A percentile compares a stretch with the other conserved stretches of the same genome.
Evolutionary conservation across 306 rosid genomes (phyloP).

Genomic region (Ziziphus jujuba): DNA sequence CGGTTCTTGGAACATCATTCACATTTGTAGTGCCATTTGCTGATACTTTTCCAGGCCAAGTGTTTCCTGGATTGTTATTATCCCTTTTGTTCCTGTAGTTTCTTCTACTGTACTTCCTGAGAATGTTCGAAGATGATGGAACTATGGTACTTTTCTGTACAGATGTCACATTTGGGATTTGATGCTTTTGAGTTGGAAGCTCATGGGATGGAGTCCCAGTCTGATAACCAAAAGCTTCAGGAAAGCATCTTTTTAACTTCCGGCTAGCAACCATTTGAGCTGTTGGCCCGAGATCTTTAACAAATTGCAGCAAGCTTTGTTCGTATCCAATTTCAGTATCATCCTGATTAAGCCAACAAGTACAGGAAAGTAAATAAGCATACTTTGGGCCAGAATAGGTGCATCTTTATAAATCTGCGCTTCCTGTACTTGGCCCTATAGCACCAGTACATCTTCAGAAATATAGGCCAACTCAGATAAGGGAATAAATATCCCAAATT

Average conservation of each 20-base stretch:
- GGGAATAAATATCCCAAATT: not conserved
- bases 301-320: constrained; percentile 17
- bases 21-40: not conserved
- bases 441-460: not conserved
- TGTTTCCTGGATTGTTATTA: not conserved
- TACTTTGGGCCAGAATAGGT: not conserved
- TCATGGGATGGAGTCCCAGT: not conserved
- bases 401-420: not conserved
- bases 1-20: not conserved
- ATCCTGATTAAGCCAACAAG: constrained; percentile 12
- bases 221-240: not conserved
- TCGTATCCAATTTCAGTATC: not conserved
- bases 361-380: constrained; percentile 1
- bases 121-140: not conserved
- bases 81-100: not conserved
- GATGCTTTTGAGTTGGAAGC: not conserved
- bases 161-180: constrained; percentile 1
- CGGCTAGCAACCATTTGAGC: not conserved
- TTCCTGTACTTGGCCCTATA: not conserved
- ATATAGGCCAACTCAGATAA: not conserved
- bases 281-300: constrained; percentile 19
- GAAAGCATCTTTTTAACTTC: constrained; percentile 8
- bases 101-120: not conserved
- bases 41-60: not conserved
- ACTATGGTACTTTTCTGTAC: not conserved